phyloP scores from a whole-genome alignment of 306 rosid genomes.

The Ziziphus jujuba region DNA sequence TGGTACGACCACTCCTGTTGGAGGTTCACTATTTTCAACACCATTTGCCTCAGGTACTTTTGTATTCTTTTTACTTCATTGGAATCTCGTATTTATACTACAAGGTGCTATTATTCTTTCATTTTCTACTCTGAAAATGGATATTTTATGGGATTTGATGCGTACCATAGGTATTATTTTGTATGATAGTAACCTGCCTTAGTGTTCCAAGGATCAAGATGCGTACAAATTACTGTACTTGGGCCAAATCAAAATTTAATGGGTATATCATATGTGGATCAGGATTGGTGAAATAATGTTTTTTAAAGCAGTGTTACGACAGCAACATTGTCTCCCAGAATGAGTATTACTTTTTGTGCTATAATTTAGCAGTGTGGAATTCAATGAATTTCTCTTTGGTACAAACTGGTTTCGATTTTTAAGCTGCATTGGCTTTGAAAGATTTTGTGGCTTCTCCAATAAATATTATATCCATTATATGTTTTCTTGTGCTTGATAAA shows the following conservation, averaged over 20 bases:
- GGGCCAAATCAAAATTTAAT: background rate
- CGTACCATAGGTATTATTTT: background rate
- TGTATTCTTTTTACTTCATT: conserved; percentile 12
- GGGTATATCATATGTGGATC: too few species aligned
- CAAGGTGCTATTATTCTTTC: background rate
- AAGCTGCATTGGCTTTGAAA: background rate
- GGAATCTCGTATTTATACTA: background rate
- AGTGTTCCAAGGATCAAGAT: background rate
- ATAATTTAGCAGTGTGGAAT: background rate
- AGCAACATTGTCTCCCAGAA: background rate
- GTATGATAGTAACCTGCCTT: background rate
- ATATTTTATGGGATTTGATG: background rate
- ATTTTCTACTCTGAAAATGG: background rate
- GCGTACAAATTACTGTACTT: background rate
- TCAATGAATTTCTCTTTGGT: background rate
- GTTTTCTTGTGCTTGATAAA: conserved; percentile 1
- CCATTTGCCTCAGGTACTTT: conserved; percentile 80
- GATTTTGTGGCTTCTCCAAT: background rate
- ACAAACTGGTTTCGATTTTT: background rate
- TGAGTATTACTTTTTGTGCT: background rate
- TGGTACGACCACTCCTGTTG: conserved; percentile 51
- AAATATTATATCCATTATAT: background rate
- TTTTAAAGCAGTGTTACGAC: too few species aligned
- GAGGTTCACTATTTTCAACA: conserved; percentile 67
- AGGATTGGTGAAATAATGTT: background rate